Evolutionary conservation across 192 early-diverging fungal species (phyloP).

Genomic region (Coemansia sp.): DNA sequence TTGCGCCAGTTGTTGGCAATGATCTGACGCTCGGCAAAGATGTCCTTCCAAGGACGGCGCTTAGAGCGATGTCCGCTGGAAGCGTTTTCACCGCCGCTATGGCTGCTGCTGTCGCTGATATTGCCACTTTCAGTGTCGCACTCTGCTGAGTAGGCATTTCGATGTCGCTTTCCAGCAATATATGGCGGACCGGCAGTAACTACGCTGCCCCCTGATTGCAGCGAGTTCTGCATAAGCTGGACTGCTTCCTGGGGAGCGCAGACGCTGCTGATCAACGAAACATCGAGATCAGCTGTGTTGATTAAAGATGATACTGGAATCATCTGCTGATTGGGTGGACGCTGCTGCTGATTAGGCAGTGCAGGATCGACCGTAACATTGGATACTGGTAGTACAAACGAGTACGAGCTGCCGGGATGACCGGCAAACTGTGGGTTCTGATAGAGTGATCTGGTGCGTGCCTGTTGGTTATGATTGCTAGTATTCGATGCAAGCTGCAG

Average conservation of each 20-base stretch:
- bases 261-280: conserved; percentile 45
- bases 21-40: conserved; percentile 88
- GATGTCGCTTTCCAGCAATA: neutral
- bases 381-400: conserved; percentile 21
- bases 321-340: conserved; percentile 10
- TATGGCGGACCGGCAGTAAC: neutral
- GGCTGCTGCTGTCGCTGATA: conserved; percentile 39
- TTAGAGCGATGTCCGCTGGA: conserved; percentile 6
- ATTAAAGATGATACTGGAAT: conserved; percentile 50
- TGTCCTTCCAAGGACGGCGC: conserved; percentile 88
- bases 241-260: conserved; percentile 40
- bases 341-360: conserved; percentile 15
- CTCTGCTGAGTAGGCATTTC: neutral
- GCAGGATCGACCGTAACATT: conserved; percentile 21
- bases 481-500: conserved; percentile 23
- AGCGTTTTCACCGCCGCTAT: neutral
- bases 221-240: conserved; percentile 29
- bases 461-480: conserved; percentile 4
- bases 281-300: conserved; percentile 29
- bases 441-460: neutral
- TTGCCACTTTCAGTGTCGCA: conserved; percentile 20
- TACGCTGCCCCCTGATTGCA: neutral
- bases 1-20: conserved; percentile 95
- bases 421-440: conserved; percentile 2
- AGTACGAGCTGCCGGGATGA: conserved; percentile 8